phyloP scores from a whole-genome alignment of 139 green algal genomes.

The Tetradesmus obliquus region DNA sequence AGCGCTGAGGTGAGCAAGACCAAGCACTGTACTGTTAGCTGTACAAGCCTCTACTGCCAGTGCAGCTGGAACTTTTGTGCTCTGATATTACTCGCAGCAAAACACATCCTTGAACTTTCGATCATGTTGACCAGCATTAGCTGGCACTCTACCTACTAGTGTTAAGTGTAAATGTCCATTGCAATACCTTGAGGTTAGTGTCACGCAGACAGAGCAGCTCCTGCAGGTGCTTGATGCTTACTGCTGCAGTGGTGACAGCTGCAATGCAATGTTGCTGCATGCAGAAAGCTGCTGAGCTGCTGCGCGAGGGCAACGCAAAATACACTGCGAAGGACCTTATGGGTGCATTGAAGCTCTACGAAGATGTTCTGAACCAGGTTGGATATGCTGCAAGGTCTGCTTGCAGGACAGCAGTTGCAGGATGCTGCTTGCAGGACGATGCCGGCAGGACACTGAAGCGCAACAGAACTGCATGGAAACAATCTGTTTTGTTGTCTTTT shows the following conservation, averaged over 20 bases:
- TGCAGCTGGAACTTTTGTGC: not conserved
- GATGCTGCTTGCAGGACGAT: no score
- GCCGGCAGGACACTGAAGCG: not conserved
- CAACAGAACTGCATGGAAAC: not conserved
- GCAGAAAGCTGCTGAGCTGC: constrained; percentile 29
- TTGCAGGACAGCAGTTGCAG: not conserved
- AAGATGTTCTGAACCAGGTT: constrained; percentile 66
- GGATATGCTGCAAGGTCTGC: not conserved
- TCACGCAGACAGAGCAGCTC: not conserved
- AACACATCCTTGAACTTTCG: no score
- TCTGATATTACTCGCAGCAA: not conserved
- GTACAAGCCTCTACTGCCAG: not conserved
- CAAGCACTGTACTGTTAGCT: no score
- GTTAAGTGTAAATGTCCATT: no score
- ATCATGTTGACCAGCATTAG: no score
- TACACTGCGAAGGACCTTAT: constrained; percentile 71
- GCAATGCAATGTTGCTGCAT: not conserved
- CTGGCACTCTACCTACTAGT: no score
- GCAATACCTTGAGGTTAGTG: no score
- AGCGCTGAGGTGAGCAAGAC: constrained; percentile 5
- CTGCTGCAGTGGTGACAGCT: not conserved
- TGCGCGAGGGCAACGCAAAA: constrained; percentile 45
- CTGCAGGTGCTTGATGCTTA: not conserved
- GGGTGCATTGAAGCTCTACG: constrained; percentile 76
- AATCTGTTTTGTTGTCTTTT: no score